A percentile compares a stretch with the other conserved stretches of the same genome.
phyloP scores from a whole-genome alignment of 176 grass and related monocot species.

The Eragrostis nindensis region DNA sequence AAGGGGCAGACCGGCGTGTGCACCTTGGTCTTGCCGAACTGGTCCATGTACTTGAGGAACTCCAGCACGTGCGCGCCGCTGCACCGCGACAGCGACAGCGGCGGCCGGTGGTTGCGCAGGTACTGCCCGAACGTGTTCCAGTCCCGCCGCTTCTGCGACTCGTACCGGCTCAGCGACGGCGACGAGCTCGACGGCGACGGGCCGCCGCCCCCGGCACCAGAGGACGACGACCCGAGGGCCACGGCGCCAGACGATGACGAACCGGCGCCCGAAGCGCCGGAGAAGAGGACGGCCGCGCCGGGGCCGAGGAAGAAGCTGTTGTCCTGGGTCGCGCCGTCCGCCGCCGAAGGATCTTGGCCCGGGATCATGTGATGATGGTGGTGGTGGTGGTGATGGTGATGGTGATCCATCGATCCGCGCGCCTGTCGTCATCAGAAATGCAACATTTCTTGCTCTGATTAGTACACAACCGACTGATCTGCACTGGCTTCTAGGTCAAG shows the following conservation, averaged over 20 bases:
- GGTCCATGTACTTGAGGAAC: conserved; percentile 94
- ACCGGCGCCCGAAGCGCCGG: conserved; percentile 5
- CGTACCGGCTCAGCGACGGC: conserved; percentile 71
- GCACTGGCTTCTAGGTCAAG: conserved; percentile 33
- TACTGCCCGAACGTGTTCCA: conserved; percentile 98
- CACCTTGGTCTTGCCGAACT: conserved; percentile 98
- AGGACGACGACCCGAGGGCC: conserved; percentile 3
- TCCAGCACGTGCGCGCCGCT: conserved; percentile 86
- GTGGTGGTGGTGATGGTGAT: conserved; percentile 48
- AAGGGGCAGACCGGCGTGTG: conserved; percentile 87
- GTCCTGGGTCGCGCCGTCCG: conserved; percentile 51
- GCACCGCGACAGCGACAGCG: conserved; percentile 70
- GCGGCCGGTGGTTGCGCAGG: conserved; percentile 85
- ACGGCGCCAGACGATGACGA: conserved; percentile 46
- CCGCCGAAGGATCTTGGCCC: conserved; percentile 47
- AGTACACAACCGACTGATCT: not conserved
- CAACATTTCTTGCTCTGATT: conserved; percentile 56
- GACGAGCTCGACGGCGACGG: conserved; percentile 56
- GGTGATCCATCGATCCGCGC: conserved; percentile 46
- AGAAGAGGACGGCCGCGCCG: conserved; percentile 50
- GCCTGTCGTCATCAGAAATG: conserved; percentile 13
- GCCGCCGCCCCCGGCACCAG: not conserved
- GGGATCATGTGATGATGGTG: conserved; percentile 69
- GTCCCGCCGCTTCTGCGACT: conserved; percentile 89
- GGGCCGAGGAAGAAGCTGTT: conserved; percentile 61